Evolutionary conservation across 305 asterid genomes (phyloP).

Genomic region (Fraxinus velutina): DNA sequence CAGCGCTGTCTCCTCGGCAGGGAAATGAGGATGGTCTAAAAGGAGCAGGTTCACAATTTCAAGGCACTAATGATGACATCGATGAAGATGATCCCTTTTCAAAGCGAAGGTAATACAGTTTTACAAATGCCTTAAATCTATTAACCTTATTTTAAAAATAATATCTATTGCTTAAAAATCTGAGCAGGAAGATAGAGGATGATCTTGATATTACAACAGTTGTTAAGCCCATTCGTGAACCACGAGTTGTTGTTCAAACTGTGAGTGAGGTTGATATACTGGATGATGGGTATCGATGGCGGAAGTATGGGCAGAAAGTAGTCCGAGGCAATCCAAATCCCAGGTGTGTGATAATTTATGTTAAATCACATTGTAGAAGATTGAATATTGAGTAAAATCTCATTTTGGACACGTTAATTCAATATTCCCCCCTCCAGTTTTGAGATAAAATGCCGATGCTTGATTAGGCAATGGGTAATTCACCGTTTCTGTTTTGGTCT

Average conservation of each 20-base stretch:
- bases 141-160: conserved; percentile 2
- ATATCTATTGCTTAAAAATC: conserved; percentile 20
- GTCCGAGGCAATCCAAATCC: conserved; percentile 99
- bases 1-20: conserved; percentile 61
- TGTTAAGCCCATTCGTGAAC: conserved; percentile 92
- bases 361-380: conserved; percentile 12
- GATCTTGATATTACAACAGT: conserved; percentile 60
- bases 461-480: not conserved
- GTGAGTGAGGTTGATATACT: conserved; percentile 95
- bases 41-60: conserved; percentile 49
- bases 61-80: conserved; percentile 52
- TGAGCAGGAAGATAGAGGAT: conserved; percentile 77
- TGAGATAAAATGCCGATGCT: not conserved
- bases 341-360: conserved; percentile 46
- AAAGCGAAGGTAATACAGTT: conserved; percentile 62
- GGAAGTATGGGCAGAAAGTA: conserved; percentile 97
- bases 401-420: not conserved
- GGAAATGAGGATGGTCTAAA: conserved; percentile 58
- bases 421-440: not conserved
- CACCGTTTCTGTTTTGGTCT: not conserved
- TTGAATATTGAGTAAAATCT: not conserved
- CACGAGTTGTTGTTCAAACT: conserved; percentile 96
- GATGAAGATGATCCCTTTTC: conserved; percentile 73
- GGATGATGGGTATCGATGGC: conserved; percentile 98
- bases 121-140: not conserved